Base-by-base conservation (phyloP, 2,329 filamentous ascomycete species). In the Ambrosiella beaveri region DNA sequence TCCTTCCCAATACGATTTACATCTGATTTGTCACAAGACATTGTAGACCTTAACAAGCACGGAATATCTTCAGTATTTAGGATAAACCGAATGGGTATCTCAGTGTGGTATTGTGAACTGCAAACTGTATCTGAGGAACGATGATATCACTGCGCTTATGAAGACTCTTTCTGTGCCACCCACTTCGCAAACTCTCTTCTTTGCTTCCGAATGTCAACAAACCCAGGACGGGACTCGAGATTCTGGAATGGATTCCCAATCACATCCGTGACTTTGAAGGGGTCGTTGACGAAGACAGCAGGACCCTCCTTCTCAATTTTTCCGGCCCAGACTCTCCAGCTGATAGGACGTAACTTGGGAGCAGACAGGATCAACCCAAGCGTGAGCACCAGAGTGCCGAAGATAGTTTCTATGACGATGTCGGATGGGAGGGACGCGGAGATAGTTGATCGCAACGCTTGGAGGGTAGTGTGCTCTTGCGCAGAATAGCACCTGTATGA, bases 401-500 rank as follows among this genome's bases (percentile, higher is more conserved):
- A 69, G 13, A 97, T 74, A 0, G 90, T 89, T 71, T 98, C 93
- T 64, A 95, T 77, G 41, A 82, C 81, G 65, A 98, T 94, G 66
- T 98, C 93, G 62, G 86, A 71, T 0, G 93, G 91, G 1, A 97
- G 77, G 13, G 77, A 73, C 59, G 70, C 66, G 2, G 72, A 65
- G 37, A 73, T 71, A 57, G 75, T 69, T 39, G 75, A 74, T 57
- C 72, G 71, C 64, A 76, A 75, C 58, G 83, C 79, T 64, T 83
- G 80, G 54, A 95, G 79, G 19, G 82, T 76, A 6, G 88, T 85
- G 72, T 95, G 87, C 73, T 98, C 93, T 71, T 95, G 86, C 52
- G 90, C 89, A 56, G 93, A 98, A 72, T 97, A 98, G 72, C 90
- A 94, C 63, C 93, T 98, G 68, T 67, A 41, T 41, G 36, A 41